A percentile compares a stretch with the other conserved stretches of the same genome.
phyloP scores from a whole-genome alignment of 163 green algal species.

The Scenedesmus sp. region DNA sequence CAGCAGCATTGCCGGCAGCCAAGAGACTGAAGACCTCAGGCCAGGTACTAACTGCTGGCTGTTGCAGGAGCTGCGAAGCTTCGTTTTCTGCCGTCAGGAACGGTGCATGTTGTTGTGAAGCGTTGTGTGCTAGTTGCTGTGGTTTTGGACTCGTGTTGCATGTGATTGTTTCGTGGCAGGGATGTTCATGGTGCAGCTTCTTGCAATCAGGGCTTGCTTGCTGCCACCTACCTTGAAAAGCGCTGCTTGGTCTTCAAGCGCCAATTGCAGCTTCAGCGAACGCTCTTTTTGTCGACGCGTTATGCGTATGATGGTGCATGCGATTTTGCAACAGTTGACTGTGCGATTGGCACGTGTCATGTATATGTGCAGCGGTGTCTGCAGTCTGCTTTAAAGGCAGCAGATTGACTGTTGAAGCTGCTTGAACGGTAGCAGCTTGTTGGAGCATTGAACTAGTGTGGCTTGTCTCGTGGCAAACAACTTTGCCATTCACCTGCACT shows the following conservation, averaged over 20 bases:
- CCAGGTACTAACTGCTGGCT: constrained; percentile 12
- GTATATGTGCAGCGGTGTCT: too few relatives aligned
- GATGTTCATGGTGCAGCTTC: too few relatives aligned
- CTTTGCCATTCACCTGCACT: neutral
- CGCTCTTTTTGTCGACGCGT: too few relatives aligned
- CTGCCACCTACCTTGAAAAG: too few relatives aligned
- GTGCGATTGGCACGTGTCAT: too few relatives aligned
- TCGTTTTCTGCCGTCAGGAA: neutral
- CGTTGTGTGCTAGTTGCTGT: neutral
- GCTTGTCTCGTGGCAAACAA: neutral
- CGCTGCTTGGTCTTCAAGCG: too few relatives aligned
- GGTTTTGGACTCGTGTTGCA: neutral
- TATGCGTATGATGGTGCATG: too few relatives aligned
- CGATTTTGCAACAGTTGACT: too few relatives aligned
- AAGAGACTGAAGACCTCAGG: constrained; percentile 18
- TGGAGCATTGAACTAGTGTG: neutral
- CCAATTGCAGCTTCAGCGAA: too few relatives aligned
- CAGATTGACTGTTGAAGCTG: neutral
- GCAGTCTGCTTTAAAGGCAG: too few relatives aligned
- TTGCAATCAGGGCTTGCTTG: too few relatives aligned
- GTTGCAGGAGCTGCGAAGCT: neutral
- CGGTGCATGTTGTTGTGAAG: neutral
- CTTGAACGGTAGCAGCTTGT: neutral
- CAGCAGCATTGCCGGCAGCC: constrained; percentile 13
- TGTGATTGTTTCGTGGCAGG: too few relatives aligned